Base-by-base conservation (phyloP, 2,329 filamentous ascomycete genomes). In the Apiospora rasikravindrae region DNA sequence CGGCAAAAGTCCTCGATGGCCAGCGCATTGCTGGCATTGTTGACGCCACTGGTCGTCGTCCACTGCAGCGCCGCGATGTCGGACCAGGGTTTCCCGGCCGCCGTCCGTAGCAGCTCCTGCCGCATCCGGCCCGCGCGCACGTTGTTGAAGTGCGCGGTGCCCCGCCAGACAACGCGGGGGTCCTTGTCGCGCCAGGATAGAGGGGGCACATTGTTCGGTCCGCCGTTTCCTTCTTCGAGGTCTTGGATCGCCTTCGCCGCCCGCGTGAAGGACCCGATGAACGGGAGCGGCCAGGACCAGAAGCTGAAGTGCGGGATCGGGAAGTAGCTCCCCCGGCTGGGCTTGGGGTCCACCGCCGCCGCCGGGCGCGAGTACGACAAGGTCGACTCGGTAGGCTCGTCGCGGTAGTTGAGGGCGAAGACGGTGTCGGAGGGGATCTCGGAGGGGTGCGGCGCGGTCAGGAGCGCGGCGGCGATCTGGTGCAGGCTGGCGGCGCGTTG, bases 251-350 rank as follows among this genome's bases (percentile, higher is more conserved):
- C 81, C 0, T 64, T 45, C 0, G 84, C 77, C 0, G 84, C 86
- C 68, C 82, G 79, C 14, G 80, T 74, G 19, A 87, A 76, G 8
- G 85, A 85, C 7, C 82, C 83, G 77, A 86, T 87, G 81, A 86
- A 86, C 70, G 84, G 85, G 66, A 87, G 82, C 29, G 84, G 81
- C 87, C 87, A 89, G 7, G 85, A 83, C 85, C 85, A 89, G 81
- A 85, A 88, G 76, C 83, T 83, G 82, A 88, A 91, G 81, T 87
- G 88, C 71, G 87, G 88, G 81, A 89, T 86, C 5, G 87, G 78
- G 79, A 87, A 89, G 72, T 81, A 81, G 33, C 57, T 22, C 47
- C 57, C 22, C 47, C 84, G 83, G 11, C 74, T 71, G 70, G 76
- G 72, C 67, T 73, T 69, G 51, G 79, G 80, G 33, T 37, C 5